Percentiles rank a stretch among this genome's conserved stretches.
phyloP scores from a whole-genome alignment of 805 yeast species.

The Pichia scutulata region DNA sequence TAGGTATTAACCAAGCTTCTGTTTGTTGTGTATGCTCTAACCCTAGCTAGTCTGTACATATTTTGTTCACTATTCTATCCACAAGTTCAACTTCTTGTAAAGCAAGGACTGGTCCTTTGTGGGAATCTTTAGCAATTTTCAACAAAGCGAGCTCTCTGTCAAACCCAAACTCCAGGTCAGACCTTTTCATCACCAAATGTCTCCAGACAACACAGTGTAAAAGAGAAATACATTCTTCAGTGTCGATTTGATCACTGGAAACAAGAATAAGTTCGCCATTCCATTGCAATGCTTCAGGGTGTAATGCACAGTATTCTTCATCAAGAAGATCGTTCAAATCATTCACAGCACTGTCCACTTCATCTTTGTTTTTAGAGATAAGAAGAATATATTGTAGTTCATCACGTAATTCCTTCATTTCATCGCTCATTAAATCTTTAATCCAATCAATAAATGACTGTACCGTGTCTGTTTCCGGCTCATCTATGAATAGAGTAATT shows the following conservation, averaged over 20 bases:
- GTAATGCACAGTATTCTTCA: conserved; percentile 17
- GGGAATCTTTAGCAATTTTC: not conserved
- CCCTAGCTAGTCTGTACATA: conserved; percentile 2
- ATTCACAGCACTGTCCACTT: conserved; percentile 5
- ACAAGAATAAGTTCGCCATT: conserved; percentile 32
- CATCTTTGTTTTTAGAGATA: not conserved
- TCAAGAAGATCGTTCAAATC: conserved; percentile 16
- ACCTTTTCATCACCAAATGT: not conserved
- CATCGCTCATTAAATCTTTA: conserved; percentile 31
- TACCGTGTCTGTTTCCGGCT: conserved; percentile 25
- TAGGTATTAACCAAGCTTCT: conserved; percentile 17
- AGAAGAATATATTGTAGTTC: conserved; percentile 25
- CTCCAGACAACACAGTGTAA: conserved; percentile 8
- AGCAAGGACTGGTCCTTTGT: not conserved
- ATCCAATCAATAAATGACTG: conserved; percentile 26
- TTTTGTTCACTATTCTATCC: not conserved
- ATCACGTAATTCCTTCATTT: conserved; percentile 37
- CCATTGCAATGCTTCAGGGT: conserved; percentile 20
- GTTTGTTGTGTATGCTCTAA: conserved; percentile 10
- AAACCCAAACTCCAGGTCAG: not conserved
- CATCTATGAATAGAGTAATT: conserved; percentile 25
- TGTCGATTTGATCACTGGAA: conserved; percentile 14
- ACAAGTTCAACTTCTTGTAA: not conserved
- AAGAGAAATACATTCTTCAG: not conserved
- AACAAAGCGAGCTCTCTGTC: not conserved